These are phyloP conservation scores for peach (Prunus persica) DNA, from an alignment of 306 rosid genomes.

Conservation along the genomic window Prunus_persica_NCBIv2 NC_034014.1:30035001-30035500, in stretches of 20 bases:
- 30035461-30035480: conserved; percentile 29
- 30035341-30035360: background rate
- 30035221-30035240: background rate
- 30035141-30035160: background rate
- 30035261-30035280: background rate
- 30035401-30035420: conserved; percentile 27
- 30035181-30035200: background rate
- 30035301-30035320: background rate
- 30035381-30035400: conserved; percentile 12
- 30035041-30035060: background rate
- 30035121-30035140: background rate
- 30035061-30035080: background rate
- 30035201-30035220: background rate
- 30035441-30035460: conserved; percentile 46
- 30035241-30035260: background rate
- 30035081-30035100: background rate
- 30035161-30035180: too few relatives aligned
- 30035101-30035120: background rate
- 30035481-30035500: conserved; percentile 5
- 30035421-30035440: conserved; percentile 30
- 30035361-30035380: conserved; percentile 37
- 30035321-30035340: background rate
- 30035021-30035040: background rate
- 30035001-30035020: too few relatives aligned
- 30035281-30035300: background rate